Evolutionary conservation across 2,329 filamentous ascomycete species (phyloP).

Genomic region (Nannizziopsis arthrosporioides): DNA sequence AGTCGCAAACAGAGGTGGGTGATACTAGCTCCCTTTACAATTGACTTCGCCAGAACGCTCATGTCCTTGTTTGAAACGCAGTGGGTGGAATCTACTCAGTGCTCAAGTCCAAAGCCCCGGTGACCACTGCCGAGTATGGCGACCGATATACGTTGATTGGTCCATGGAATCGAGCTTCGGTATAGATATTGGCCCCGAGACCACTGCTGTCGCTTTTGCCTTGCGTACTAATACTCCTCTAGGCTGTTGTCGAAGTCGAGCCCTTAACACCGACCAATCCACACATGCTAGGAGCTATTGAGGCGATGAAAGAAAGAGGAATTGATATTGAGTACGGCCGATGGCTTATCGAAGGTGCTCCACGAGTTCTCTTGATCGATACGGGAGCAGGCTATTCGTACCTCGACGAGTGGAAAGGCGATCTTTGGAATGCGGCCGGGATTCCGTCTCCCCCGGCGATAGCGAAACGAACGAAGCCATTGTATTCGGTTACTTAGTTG

Average conservation of each 20-base stretch:
- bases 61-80: conserved; percentile 27
- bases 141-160: conserved; percentile 92
- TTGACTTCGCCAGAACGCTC: conserved; percentile 2
- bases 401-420: conserved; percentile 91
- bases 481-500: conserved; percentile 91
- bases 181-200: conserved; percentile 30
- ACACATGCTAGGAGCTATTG: conserved; percentile 68
- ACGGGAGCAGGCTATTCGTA: conserved; percentile 85
- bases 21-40: conserved; percentile 13
- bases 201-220: neutral
- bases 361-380: conserved; percentile 85
- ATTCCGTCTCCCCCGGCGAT: conserved; percentile 87
- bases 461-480: conserved; percentile 96
- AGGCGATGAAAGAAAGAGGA: conserved; percentile 84
- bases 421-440: conserved; percentile 83
- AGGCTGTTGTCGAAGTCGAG: conserved; percentile 98
- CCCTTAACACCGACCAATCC: conserved; percentile 73
- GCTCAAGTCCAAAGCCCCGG: conserved; percentile 95
- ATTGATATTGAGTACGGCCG: conserved; percentile 81
- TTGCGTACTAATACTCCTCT: conserved; percentile 16
- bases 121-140: conserved; percentile 97
- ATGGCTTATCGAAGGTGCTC: conserved; percentile 95
- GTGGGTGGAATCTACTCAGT: conserved; percentile 99
- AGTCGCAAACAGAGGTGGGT: conserved; percentile 78
- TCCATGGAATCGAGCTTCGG: conserved; percentile 80